phyloP scores from a whole-genome alignment of 768 basidiomycete genomes.

The Hypholoma fasciculare region DNA sequence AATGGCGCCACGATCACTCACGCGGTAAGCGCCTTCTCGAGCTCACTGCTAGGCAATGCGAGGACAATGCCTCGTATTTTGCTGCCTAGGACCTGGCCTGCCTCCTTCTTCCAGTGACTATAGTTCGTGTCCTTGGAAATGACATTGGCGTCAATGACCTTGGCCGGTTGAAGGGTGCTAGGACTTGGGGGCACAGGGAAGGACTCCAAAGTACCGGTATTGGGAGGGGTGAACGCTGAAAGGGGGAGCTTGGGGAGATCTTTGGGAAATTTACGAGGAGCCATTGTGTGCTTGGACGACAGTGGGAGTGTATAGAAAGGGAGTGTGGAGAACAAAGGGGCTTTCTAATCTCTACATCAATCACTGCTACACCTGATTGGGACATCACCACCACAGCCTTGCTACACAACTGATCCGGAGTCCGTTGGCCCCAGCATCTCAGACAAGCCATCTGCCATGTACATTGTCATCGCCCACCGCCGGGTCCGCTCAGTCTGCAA shows the following conservation, averaged over 20 bases:
- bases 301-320: constrained; percentile 6
- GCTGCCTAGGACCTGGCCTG: constrained; percentile 42
- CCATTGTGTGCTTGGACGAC: constrained; percentile 16
- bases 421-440: constrained; percentile 14
- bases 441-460: constrained; percentile 16
- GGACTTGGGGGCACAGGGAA: constrained; percentile 74
- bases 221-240: constrained; percentile 76
- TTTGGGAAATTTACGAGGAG: constrained; percentile 58
- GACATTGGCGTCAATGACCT: constrained; percentile 71
- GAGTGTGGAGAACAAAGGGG: constrained; percentile 10
- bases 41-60: constrained; percentile 42
- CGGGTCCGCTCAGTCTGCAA: constrained; percentile 27
- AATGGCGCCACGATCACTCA: constrained; percentile 31
- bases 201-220: constrained; percentile 61
- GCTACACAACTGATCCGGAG: constrained; percentile 11
- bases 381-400: constrained; percentile 10
- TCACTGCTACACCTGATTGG: constrained; percentile 17
- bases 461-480: constrained; percentile 35
- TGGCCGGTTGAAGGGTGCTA: constrained; percentile 59
- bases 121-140: constrained; percentile 39
- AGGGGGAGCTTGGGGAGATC: constrained; percentile 70
- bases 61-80: constrained; percentile 60
- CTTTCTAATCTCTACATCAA: constrained; percentile 21
- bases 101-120: constrained; percentile 54
- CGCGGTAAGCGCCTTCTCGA: constrained; percentile 46